Evolutionary conservation across 1,284 basidiomycete species (phyloP).

Genomic region (Ustilago bromivora): DNA sequence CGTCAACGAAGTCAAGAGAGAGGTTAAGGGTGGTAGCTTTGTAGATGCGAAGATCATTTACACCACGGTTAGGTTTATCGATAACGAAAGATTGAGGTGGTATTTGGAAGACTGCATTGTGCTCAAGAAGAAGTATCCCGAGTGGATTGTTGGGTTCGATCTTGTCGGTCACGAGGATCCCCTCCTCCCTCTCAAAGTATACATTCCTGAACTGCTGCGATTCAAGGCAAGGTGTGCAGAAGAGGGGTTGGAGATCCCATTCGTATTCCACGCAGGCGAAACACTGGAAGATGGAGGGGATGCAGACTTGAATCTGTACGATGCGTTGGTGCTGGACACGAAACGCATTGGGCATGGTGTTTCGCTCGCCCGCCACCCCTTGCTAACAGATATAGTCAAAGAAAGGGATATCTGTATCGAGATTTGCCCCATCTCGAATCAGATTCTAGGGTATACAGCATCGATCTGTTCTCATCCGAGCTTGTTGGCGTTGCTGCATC

Average conservation of each 20-base stretch:
- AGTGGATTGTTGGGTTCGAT: slow-evolving; percentile 82
- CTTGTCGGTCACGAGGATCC: slow-evolving; percentile 81
- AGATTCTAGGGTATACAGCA: slow-evolving; percentile 50
- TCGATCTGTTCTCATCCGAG: slow-evolving; percentile 42
- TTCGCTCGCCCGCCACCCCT: slow-evolving; percentile 80
- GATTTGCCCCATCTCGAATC: slow-evolving; percentile 71
- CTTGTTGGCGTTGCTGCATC: slow-evolving; percentile 74
- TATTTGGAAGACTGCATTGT: slow-evolving; percentile 80
- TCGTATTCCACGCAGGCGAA: slow-evolving; percentile 83
- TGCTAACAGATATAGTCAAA: slow-evolving; percentile 77
- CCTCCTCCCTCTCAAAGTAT: slow-evolving; percentile 76
- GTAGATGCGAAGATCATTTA: slow-evolving; percentile 73
- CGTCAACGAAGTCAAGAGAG: slow-evolving; percentile 72
- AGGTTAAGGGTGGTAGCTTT: slow-evolving; percentile 32
- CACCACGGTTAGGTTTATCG: slow-evolving; percentile 75
- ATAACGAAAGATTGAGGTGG: slow-evolving; percentile 76
- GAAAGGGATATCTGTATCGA: slow-evolving; percentile 78
- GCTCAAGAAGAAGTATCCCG: slow-evolving; percentile 80
- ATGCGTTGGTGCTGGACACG: slow-evolving; percentile 80
- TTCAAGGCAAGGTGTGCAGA: slow-evolving; percentile 76
- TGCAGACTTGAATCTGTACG: slow-evolving; percentile 81
- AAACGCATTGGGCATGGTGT: slow-evolving; percentile 84
- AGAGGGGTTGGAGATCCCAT: slow-evolving; percentile 78
- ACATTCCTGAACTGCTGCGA: slow-evolving; percentile 75
- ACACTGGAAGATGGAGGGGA: slow-evolving; percentile 77